Percentiles rank a stretch among this genome's conserved stretches.
phyloP scores from a whole-genome alignment of 768 basidiomycete genomes.

The Lactarius akahatsu region DNA sequence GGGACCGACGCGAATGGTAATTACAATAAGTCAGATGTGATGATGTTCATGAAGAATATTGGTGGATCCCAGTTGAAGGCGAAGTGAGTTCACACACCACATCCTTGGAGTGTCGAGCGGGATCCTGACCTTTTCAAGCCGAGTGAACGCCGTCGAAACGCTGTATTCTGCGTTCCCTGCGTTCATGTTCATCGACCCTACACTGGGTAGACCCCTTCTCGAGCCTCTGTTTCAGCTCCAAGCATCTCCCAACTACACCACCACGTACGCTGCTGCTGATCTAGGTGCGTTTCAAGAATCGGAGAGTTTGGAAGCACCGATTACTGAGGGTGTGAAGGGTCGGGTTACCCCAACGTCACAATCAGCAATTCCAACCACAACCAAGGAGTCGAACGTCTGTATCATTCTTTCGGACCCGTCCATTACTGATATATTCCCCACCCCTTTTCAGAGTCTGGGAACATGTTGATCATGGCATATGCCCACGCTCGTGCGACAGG shows the following conservation, averaged over 20 bases:
- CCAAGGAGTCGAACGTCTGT: conserved; percentile 24
- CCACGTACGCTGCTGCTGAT: conserved; percentile 27
- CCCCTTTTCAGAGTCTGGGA: conserved; percentile 32
- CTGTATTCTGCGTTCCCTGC: conserved; percentile 50
- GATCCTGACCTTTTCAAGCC: conserved; percentile 8
- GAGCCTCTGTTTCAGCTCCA: conserved; percentile 31
- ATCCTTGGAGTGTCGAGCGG: background rate
- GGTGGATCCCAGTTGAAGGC: background rate
- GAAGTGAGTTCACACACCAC: conserved; percentile 41
- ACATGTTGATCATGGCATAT: conserved; percentile 39
- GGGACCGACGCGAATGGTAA: conserved; percentile 47
- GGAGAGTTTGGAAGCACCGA: too few species aligned
- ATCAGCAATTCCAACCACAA: background rate
- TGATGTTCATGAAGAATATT: conserved; percentile 49
- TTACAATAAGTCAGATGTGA: conserved; percentile 50
- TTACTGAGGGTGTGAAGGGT: background rate
- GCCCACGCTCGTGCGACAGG: conserved; percentile 33
- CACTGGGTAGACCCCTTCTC: conserved; percentile 39
- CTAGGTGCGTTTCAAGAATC: conserved; percentile 23
- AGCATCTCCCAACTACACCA: conserved; percentile 21
- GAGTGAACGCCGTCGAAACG: conserved; percentile 54
- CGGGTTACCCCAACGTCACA: conserved; percentile 12
- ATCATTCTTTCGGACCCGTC: too few species aligned
- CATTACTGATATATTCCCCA: background rate
- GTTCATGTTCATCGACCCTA: conserved; percentile 54